Base-by-base conservation (phyloP, 768 basidiomycete genomes). In the Serendipita sp. region DNA sequence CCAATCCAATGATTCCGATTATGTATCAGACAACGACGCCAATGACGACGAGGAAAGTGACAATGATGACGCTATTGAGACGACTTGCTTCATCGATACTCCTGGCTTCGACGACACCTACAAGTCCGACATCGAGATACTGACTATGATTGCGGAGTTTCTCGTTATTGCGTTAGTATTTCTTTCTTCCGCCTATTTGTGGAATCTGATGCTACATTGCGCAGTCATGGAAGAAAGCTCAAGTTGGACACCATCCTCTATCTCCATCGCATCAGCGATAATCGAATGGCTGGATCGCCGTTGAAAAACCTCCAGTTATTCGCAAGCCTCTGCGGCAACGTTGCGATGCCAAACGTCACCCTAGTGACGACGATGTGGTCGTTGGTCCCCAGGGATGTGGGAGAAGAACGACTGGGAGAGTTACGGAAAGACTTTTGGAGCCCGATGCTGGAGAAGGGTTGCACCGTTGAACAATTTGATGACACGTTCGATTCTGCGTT, bases 81-180 rank as follows among this genome's bases (percentile, higher is more conserved):
- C 38, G 7, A 38, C 14, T 38, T 38, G 38, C 3, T 33, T 65
- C n/a, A 48, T 65, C 30, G 64, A 65, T 51, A 65, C 64, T 14
- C 64, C 64, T 20, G 64, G 64, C 7, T 65, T 64, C 41, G 64
- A 73, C 28, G 70, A 72, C 63, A 67, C 68, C 2, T 58, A 65
- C 20, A 44, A 58, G 26, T 61, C 65, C 0, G 73, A 73, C 61
- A 61, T 62, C 20, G 63, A 70, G 30, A 68, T 72, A 34, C 68
- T 75, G 20, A 53, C 62, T n/a, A 61, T 50, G 33, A 70, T 74
- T 42, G 66, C 69, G 3, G 61, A 65, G 2, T 73, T 43, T 42
- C 38, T 30, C 42, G n/a, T 20, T 20, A n/a, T 24, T 5, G 17
- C 34, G 42, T 43, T 5, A 20, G 45, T 48, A 28, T 28, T 20